Conservation (phyloP, 495 filamentous ascomycete species). For the Neurospora africana region DNA sequence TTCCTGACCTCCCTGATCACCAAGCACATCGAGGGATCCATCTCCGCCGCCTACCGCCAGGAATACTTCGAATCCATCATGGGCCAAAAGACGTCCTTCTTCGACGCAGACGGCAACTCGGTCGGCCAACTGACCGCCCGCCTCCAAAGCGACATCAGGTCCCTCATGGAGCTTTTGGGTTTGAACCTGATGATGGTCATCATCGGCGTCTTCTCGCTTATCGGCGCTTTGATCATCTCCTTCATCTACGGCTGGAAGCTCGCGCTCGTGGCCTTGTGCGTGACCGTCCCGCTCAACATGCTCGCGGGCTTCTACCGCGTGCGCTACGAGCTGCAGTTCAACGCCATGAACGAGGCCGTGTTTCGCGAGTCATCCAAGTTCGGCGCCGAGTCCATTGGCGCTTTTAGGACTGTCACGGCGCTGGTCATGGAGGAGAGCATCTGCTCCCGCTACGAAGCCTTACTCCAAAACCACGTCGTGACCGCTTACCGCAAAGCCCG, state of each 20-base stretch:
- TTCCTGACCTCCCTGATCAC: constrained; percentile 25
- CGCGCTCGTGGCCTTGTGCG: constrained; percentile 37
- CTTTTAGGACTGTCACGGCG: constrained; percentile 47
- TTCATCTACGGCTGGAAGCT: constrained; percentile 51
- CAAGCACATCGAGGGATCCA: constrained; percentile 27
- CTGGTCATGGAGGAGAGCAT: constrained; percentile 48
- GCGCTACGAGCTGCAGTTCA: constrained; percentile 46
- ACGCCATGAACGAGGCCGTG: constrained; percentile 42
- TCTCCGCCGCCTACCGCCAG: constrained; percentile 41
- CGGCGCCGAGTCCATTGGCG: constrained; percentile 49
- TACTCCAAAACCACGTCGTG: constrained; percentile 29
- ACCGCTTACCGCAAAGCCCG: constrained; percentile 34
- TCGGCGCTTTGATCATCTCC: constrained; percentile 39
- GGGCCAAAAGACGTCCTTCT: constrained; percentile 50
- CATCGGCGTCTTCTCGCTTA: constrained; percentile 38
- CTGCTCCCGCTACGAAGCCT: constrained; percentile 29
- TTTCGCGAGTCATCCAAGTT: constrained; percentile 50
- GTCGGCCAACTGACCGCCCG: constrained; percentile 51
- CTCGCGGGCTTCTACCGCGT: constrained; percentile 41
- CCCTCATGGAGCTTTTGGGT: constrained; percentile 53
- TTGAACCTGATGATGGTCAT: constrained; percentile 44
- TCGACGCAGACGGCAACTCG: constrained; percentile 52
- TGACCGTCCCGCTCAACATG: constrained; percentile 39
- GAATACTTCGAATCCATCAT: constrained; percentile 50
- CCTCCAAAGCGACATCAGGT: constrained; percentile 47